Base-by-base conservation (phyloP, 768 basidiomycete species). In the Tulasnella calospora region DNA sequence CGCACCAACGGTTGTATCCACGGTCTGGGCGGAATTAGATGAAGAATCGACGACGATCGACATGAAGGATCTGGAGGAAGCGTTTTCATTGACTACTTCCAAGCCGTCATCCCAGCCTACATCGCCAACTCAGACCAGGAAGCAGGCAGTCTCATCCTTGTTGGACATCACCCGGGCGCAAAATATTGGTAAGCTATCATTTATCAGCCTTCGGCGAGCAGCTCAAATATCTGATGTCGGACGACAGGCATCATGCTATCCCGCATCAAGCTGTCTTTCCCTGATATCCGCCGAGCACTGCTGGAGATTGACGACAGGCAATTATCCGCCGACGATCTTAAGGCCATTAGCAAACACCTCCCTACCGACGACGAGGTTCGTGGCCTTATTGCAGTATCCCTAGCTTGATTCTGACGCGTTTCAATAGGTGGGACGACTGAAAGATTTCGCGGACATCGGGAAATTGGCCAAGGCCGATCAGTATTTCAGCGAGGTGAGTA, bases 401-500 rank as follows among this genome's bases (percentile, higher is more conserved):
- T 7, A 47, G 6, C 41, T 7, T 17, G 33, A 23, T 76, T 40
- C 35, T 57, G 73, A 38, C 21, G 30, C n/a, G 47, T 55, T 23
- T 35, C 35, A 78, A 12, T 81, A 94, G 92, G 85, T 90, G 71
- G 85, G 88, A 17, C 86, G 91, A 17, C 87, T 97, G 57, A 89
- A 88, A 79, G 89, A 89, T 36, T 94, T 92, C 82, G 90, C 88
- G 3, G 92, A 96, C 79, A 85, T 92, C 17, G 86, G 87, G 57
- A 92, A 91, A 82, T 87, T 97, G 12, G 90, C 94, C 5, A 92
- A 92, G 79, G 90, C 94, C 23, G 96, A 98, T 82, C 92, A 91
- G 81, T 96, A 93, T 84, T 92, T 95, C 81, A 85, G 85, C 79
- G 89, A 94, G 87, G 94, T 94, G 77, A 74, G 85, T 46, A 27